These are phyloP conservation scores for Trypanosoma scelopori DNA, from an alignment of 208 protist species.

Conservation along the genomic window DNA sequence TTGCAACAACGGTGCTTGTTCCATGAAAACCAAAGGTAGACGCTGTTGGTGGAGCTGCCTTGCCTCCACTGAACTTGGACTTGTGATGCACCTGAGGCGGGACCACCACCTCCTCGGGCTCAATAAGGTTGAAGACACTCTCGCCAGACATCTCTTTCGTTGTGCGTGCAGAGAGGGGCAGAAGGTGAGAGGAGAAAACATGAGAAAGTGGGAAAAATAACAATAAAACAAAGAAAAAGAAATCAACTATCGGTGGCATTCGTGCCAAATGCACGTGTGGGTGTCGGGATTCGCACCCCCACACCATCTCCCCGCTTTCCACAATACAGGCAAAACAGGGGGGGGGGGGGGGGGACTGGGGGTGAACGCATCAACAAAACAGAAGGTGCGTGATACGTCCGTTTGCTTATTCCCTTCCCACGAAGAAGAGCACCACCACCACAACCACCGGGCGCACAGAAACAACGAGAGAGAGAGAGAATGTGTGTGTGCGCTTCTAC, in stretches of 20 bases:
- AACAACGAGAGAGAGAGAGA: neutral
- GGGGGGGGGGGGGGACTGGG: too few species aligned
- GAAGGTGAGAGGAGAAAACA: constrained; percentile 15
- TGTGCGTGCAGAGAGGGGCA: neutral
- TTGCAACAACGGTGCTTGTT: constrained; percentile 81
- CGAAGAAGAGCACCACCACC: constrained; percentile 16
- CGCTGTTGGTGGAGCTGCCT: constrained; percentile 71
- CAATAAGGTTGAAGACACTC: constrained; percentile 82
- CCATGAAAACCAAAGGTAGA: constrained; percentile 89
- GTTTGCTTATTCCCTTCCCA: neutral
- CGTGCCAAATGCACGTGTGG: too few species aligned
- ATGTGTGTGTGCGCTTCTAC: constrained; percentile 17
- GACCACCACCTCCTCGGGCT: constrained; percentile 20
- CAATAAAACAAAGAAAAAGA: constrained; percentile 17
- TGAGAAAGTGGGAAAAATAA: too few species aligned
- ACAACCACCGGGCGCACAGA: neutral
- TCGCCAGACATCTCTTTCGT: constrained; percentile 77
- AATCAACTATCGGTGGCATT: too few species aligned
- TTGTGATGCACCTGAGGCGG: constrained; percentile 20
- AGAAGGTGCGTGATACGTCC: too few species aligned
- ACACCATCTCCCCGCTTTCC: too few species aligned
- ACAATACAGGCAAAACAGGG: too few species aligned
- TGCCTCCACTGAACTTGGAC: constrained; percentile 38
- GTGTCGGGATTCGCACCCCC: too few species aligned
- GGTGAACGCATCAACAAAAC: too few species aligned